phyloP scores from a whole-genome alignment of 441 rosid genomes.

The Populus tomentosa region DNA sequence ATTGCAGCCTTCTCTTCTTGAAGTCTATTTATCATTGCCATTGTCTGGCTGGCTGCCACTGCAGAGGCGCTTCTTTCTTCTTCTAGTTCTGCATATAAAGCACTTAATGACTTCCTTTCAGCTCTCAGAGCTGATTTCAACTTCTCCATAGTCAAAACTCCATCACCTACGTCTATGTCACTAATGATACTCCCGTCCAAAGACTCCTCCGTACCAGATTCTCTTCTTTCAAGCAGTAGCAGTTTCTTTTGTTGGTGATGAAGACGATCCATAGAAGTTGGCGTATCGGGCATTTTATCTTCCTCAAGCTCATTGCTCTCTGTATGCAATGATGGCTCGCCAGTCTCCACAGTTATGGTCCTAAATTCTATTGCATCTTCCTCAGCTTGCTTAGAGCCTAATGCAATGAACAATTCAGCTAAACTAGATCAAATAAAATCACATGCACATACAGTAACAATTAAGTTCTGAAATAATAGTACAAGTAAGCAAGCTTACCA shows the following conservation, averaged over 20 bases:
- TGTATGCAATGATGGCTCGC: slow-evolving; percentile 22
- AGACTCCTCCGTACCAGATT: slow-evolving; percentile 48
- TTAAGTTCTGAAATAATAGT: not conserved
- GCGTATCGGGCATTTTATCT: slow-evolving; percentile 60
- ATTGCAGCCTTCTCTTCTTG: slow-evolving; percentile 95
- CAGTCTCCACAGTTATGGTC: slow-evolving; percentile 30
- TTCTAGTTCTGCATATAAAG: slow-evolving; percentile 68
- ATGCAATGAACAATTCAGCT: slow-evolving; percentile 8
- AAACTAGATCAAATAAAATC: slow-evolving; percentile 4
- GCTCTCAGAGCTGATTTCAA: slow-evolving; percentile 50
- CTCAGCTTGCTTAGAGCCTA: slow-evolving; percentile 32
- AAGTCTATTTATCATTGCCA: slow-evolving; percentile 96
- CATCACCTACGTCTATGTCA: slow-evolving; percentile 53
- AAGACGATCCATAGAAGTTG: slow-evolving; percentile 41
- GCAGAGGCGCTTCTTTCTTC: slow-evolving; percentile 97
- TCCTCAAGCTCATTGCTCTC: slow-evolving; percentile 46
- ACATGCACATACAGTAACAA: not conserved
- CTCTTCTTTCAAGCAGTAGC: slow-evolving; percentile 44
- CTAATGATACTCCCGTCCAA: slow-evolving; percentile 50
- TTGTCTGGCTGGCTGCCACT: slow-evolving; percentile 77
- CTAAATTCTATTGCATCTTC: slow-evolving; percentile 43
- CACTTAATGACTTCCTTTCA: slow-evolving; percentile 64
- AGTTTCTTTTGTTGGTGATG: slow-evolving; percentile 50
- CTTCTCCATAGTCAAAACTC: slow-evolving; percentile 50
- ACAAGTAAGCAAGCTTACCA: slow-evolving; percentile 30